A percentile compares a stretch with the other conserved stretches of the same genome.
These are phyloP conservation scores for Eucalyptus lansdowneana DNA, from an alignment of 345 rosid genomes.

Conservation along the genomic window DNA sequence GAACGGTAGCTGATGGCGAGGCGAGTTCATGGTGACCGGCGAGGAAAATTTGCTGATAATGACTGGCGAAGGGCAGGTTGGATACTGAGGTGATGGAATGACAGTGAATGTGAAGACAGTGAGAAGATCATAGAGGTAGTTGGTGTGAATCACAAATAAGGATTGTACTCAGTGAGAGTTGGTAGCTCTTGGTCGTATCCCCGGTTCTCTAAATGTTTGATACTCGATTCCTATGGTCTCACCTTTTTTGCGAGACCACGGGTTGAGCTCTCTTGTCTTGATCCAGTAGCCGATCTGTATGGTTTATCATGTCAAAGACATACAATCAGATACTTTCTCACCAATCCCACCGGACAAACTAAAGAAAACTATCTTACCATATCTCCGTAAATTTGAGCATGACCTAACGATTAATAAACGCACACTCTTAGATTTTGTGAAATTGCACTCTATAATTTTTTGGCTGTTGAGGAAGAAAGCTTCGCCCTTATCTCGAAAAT, in stretches of 20 bases:
- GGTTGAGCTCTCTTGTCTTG: neutral
- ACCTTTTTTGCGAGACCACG: neutral
- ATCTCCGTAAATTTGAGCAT: neutral
- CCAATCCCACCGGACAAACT: neutral
- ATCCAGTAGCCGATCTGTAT: neutral
- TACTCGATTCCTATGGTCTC: neutral
- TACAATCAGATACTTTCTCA: neutral
- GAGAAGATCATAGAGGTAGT: neutral
- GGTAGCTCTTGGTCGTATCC: neutral
- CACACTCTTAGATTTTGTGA: neutral
- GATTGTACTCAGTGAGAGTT: neutral
- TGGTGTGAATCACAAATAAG: neutral
- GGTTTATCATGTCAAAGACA: neutral
- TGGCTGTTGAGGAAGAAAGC: neutral
- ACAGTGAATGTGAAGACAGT: neutral
- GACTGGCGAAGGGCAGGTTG: neutral
- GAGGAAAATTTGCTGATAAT: neutral
- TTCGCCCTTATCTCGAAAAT: neutral
- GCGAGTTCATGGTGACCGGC: neutral
- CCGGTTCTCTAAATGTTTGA: neutral
- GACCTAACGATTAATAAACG: neutral
- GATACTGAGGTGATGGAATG: neutral
- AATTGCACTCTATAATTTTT: neutral
- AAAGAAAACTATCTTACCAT: neutral
- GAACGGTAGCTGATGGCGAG: neutral